Base-by-base conservation (phyloP, 2,329 filamentous ascomycete species). In the Samsoniella hepiali region DNA sequence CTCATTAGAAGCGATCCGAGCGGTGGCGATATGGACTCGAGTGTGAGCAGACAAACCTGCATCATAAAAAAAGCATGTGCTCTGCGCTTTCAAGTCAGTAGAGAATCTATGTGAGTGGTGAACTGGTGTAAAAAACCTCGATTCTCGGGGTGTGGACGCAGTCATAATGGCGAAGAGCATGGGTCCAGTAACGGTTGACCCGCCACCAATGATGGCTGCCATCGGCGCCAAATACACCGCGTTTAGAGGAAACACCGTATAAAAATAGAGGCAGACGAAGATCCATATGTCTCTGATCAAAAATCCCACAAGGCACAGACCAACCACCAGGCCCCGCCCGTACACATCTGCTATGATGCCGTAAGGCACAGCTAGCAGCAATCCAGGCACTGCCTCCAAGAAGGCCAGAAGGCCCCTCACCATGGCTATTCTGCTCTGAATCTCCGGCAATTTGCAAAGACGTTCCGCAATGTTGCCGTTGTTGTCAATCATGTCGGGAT, bases 121-220 rank as follows among this genome's bases (percentile, higher is more conserved):
- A 40, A 13, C n/a, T 31, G 13, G 8, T 10, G 38, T 31, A 36
- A 1, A n/a, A 31, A 9, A 40, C 45, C 27, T 36, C 8, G 34
- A 44, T 27, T 54, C 49, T n/a, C 11, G 10, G 3, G 49, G n/a
- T 31, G 36, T 31, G 13, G 58, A 61, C 9, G 58, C 58, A 31
- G 58, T 49, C 17, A 55, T 27, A 9, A 62, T 31, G 15, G 59
- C 49, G 31, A 62, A 31, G 13, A 62, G 38, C 59, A 62, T 55
- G 1, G 59, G 50, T 15, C 59, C 32, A 17, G 17, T 36, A 38
- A 62, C 50, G 8, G 49, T 55, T 47, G 59, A 55, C 3, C 50
- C 50, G 22, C 59, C 59, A 7, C 59, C 59, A 47, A 62, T 45
- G 15, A 62, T 27, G 22, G 31, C 17, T 3, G 40, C 22, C 7